phyloP scores from a whole-genome alignment of 495 filamentous ascomycete species.

The Pyrenula aspistea region DNA sequence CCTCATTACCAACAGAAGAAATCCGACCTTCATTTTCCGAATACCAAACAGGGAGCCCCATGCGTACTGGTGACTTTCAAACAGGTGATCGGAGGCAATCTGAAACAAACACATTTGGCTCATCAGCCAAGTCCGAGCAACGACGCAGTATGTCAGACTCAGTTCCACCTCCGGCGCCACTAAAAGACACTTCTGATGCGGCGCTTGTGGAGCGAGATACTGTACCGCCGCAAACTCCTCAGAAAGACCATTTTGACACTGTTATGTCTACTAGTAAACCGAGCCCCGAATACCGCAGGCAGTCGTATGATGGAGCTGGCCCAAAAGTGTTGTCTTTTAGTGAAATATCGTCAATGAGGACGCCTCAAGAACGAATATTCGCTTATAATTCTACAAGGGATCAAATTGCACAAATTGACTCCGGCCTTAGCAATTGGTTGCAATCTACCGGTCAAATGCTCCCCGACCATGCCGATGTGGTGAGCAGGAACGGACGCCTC shows the following conservation, averaged over 20 bases:
- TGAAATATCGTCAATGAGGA: slow-evolving; percentile 55
- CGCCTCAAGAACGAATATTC: slow-evolving; percentile 49
- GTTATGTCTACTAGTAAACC: background rate
- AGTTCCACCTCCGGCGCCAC: background rate
- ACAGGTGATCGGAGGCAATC: background rate
- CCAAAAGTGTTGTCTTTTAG: slow-evolving; percentile 47
- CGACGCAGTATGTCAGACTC: background rate
- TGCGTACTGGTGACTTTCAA: background rate
- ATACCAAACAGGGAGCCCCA: background rate
- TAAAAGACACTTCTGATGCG: background rate
- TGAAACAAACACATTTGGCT: background rate
- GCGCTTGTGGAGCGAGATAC: background rate
- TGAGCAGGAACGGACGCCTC: slow-evolving; percentile 21
- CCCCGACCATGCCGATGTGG: slow-evolving; percentile 38
- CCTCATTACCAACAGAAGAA: background rate
- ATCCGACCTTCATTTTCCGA: background rate
- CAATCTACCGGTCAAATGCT: slow-evolving; percentile 29
- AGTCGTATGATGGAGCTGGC: slow-evolving; percentile 9
- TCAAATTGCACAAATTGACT: slow-evolving; percentile 59
- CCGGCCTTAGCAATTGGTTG: slow-evolving; percentile 68
- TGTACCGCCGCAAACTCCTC: background rate
- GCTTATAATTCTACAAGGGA: slow-evolving; percentile 56
- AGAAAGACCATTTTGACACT: background rate
- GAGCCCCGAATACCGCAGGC: background rate
- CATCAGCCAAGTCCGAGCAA: background rate